These are phyloP conservation scores for Blastocystis sp. DNA, from an alignment of 352 stramenopile species.

Conservation along the genomic window DNA sequence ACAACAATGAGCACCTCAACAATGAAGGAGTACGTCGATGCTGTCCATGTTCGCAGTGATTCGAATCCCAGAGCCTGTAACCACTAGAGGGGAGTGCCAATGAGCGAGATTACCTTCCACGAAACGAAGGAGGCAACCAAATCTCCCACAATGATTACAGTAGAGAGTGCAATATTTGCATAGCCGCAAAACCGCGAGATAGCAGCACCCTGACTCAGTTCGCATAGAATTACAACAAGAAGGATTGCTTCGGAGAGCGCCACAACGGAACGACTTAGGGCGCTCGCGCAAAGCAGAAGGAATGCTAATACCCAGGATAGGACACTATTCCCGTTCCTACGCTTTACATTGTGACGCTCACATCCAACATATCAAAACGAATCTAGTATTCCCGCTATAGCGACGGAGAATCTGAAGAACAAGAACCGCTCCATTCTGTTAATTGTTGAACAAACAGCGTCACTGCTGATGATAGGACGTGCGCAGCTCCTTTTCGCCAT, in stretches of 20 bases:
- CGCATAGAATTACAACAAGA: not conserved
- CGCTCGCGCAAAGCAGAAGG: not conserved
- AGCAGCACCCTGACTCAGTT: not conserved
- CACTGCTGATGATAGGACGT: not conserved
- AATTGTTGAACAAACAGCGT: not conserved
- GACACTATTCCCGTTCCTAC: not conserved
- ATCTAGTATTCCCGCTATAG: not conserved
- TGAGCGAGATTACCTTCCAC: not conserved
- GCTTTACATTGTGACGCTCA: not conserved
- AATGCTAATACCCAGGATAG: not conserved
- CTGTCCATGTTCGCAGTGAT: not conserved
- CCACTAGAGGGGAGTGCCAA: not conserved
- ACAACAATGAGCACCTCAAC: slow-evolving; percentile 7
- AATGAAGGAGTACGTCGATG: not conserved
- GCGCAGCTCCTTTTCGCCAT: not conserved
- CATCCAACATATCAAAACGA: not conserved
- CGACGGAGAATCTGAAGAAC: not conserved
- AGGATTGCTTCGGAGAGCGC: not conserved
- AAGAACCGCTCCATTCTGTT: not conserved
- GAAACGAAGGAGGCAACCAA: slow-evolving; percentile 14
- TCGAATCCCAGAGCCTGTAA: not conserved
- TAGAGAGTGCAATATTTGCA: not conserved
- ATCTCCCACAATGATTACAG: slow-evolving; percentile 2
- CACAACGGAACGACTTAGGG: slow-evolving; percentile 15
- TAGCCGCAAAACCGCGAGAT: not conserved